Percentiles rank a stretch among this genome's conserved stretches.
phyloP scores from a whole-genome alignment of 441 rosid species.

The Kokia cookei region DNA sequence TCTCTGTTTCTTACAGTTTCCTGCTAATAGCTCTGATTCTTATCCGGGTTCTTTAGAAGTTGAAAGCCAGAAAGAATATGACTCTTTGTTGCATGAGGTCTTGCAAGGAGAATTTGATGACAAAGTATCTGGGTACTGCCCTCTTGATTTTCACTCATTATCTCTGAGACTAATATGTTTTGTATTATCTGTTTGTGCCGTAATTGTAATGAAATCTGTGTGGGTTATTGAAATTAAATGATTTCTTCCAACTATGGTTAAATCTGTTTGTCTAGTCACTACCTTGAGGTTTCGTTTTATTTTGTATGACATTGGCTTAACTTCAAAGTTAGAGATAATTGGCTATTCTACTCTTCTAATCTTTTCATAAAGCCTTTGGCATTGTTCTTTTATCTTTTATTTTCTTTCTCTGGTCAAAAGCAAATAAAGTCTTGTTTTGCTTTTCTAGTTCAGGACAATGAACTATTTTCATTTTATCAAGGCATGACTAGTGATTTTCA shows the following conservation, averaged over 20 bases:
- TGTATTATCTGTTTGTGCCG: background rate
- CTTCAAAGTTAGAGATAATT: background rate
- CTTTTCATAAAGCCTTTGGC: background rate
- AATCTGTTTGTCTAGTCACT: background rate
- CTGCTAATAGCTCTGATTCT: conserved; percentile 56
- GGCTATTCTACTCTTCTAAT: background rate
- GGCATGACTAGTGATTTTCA: background rate
- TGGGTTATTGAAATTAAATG: background rate
- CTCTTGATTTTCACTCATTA: conserved; percentile 11
- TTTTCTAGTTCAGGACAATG: background rate
- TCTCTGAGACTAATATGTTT: conserved; percentile 5
- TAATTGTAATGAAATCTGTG: background rate
- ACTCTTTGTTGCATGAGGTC: conserved; percentile 49
- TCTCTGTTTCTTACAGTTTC: conserved; percentile 66
- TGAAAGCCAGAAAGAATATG: conserved; percentile 60
- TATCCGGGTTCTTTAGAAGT: conserved; percentile 52
- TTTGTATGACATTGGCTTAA: background rate
- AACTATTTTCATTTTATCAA: background rate
- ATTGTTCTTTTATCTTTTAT: background rate
- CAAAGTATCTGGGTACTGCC: conserved; percentile 58
- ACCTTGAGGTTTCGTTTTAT: background rate
- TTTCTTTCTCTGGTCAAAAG: background rate
- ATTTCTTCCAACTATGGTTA: background rate
- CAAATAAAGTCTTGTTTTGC: background rate
- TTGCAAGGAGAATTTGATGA: conserved; percentile 58